Conservation (phyloP, 1,139 yeast genomes). For the Hanseniaspora uvarum region DNA sequence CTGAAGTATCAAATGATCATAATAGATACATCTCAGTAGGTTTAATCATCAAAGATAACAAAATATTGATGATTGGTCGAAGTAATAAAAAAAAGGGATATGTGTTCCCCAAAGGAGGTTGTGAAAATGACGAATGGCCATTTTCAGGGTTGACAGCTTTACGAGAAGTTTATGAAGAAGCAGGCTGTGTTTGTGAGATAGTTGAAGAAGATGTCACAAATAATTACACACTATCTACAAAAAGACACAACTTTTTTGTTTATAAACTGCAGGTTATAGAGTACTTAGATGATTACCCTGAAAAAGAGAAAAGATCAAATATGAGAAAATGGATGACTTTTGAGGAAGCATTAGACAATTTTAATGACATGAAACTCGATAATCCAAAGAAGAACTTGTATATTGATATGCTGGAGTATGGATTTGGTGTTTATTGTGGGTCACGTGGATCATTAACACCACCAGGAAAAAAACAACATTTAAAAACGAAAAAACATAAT, state of each 20-base stretch:
- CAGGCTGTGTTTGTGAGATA: slow-evolving; percentile 69
- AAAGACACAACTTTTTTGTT: slow-evolving; percentile 65
- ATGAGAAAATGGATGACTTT: slow-evolving; percentile 65
- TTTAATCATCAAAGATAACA: slow-evolving; percentile 51
- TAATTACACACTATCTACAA: background rate
- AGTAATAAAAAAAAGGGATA: slow-evolving; percentile 55
- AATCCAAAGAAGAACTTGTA: background rate
- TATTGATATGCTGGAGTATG: background rate
- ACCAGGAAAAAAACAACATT: background rate
- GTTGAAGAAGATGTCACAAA: background rate
- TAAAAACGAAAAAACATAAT: background rate
- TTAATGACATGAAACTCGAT: background rate
- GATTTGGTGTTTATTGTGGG: background rate
- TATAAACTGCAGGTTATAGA: slow-evolving; percentile 58
- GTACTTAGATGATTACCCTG: slow-evolving; percentile 66
- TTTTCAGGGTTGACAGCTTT: slow-evolving; percentile 48
- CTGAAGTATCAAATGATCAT: background rate
- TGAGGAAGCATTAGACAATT: background rate
- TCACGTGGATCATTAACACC: background rate
- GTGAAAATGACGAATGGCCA: slow-evolving; percentile 64
- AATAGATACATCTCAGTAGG: slow-evolving; percentile 61
- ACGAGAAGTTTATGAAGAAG: slow-evolving; percentile 97
- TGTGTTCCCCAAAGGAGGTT: slow-evolving; percentile 95
- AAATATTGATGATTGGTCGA: slow-evolving; percentile 62
- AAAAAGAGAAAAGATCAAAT: slow-evolving; percentile 39